Base-by-base conservation (phyloP, 805 yeast species). In the Candida alai region DNA sequence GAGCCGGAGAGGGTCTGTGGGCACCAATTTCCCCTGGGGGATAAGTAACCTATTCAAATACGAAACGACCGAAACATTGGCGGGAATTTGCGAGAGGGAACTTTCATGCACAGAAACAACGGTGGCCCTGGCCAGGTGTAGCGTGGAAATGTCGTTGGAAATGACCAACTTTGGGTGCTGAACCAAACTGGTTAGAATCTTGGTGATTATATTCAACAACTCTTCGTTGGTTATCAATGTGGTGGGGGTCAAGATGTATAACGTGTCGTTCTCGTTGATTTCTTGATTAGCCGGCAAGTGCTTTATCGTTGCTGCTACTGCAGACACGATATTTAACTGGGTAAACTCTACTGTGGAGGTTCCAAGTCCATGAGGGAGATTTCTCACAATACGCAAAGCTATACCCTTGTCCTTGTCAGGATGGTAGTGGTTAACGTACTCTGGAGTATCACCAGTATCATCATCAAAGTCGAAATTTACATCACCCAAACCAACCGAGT, bases 271-370 rank as follows among this genome's bases (percentile, higher is more conserved):
- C 12, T 19, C 54, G 28, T 7, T 54, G 39, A 37, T 59, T 43
- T 17, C 69, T 57, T 36, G 68, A 58, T 38, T 56, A 42, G 35
- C 60, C 1, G 77, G 68, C 51, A 74, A 56, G 24, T 66, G 69
- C 44, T 70, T 75, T 28, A 73, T 42, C 15, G 71, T 59, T 1
- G 82, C 64, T 2, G 84, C 76, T 21, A 72, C 56, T 5, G 77
- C 64, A 41, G 80, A 70, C 4, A 76, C 70, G 25, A 77, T 51
- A 41, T 74, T 73, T 37, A 69, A 58, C 36, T 76, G 80, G 4
- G 76, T 68, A 45, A 70, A 76, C 9, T 47, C 51, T 17, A 43
- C 42, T 4, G 38, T 39, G 5, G 48, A 40, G 5, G 19, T 43
- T 11, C 23, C 34, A 16, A 22, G 27, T 2, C 28, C 34, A 9